phyloP scores from a whole-genome alignment of 1,139 yeast genomes.

The Blastobotrys raffinosifermentans region DNA sequence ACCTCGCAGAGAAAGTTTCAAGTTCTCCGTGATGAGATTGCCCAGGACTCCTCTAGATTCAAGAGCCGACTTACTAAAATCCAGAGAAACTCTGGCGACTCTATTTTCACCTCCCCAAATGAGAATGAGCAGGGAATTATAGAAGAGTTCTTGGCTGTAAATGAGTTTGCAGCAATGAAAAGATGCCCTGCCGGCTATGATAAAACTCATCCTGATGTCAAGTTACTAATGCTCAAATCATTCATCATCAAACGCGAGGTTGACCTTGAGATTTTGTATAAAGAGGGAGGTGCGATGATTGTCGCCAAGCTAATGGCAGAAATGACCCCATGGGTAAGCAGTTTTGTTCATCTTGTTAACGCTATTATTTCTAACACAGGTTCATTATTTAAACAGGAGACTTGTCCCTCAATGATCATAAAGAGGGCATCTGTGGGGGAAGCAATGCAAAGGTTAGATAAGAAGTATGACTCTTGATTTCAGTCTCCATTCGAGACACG shows the following conservation, averaged over 20 bases:
- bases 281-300: constrained; percentile 1
- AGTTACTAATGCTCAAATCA: constrained; percentile 6
- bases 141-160: constrained; percentile 9
- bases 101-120: constrained; percentile 6
- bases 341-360: background rate
- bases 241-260: constrained; percentile 2
- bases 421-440: constrained; percentile 25
- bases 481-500: constrained; percentile 76
- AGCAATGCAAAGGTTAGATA: constrained; percentile 79
- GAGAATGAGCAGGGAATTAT: constrained; percentile 10
- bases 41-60: constrained; percentile 6
- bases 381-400: constrained; percentile 4
- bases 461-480: constrained; percentile 89
- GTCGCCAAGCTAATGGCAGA: constrained; percentile 7
- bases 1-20: constrained; percentile 9
- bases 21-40: constrained; percentile 9
- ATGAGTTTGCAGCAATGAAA: constrained; percentile 7
- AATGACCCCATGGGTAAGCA: constrained; percentile 8
- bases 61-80: constrained; percentile 9
- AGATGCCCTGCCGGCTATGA: constrained; percentile 6
- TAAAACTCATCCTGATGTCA: constrained; percentile 6
- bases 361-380: background rate
- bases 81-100: constrained; percentile 10
- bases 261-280: constrained; percentile 1
- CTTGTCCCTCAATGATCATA: background rate